Base-by-base conservation (phyloP, 352 stramenopile species). In the Phytophthora sansomeana region DNA sequence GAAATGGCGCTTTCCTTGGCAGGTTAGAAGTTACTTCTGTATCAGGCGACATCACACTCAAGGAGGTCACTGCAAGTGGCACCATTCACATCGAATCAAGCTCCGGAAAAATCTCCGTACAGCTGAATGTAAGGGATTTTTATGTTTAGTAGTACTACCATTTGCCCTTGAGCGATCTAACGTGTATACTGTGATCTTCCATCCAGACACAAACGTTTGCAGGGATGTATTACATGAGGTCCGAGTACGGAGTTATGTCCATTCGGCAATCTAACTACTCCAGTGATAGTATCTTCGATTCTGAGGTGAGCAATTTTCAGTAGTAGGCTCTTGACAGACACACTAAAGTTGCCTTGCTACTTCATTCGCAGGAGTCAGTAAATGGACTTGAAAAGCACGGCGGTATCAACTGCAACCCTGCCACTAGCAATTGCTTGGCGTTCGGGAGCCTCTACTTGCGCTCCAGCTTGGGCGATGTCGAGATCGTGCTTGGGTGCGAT, bases 401-500 rank as follows among this genome's bases (percentile, higher is more conserved):
- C 7, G 74, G 77, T 35, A 90, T 93, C 58, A 93, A 93, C 60
- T 93, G 85, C 46, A 76, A 84, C 36, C 49, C 67, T 14, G 30
- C 44, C n/a, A 71, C 58, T 10, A 74, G 52, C 42, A 92, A 76
- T 48, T 93, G 85, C 19, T 62, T 92, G 19, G 89, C 79, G 13
- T 87, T 80, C 62, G 83, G 83, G 2, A 83, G 84, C 55, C 43
- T 93, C 43, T 81, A 93, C 38, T 49, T 93, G 42, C 77, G 72
- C 43, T 82, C 83, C 33, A 78, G 75, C 10, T 66, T 90, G 19
- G 85, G 85, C 33, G 69, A 90, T 48, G 80, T 92, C 33, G 78
- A 93, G 39, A 67, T 93, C 60, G 63, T 91, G 11, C 66, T 93
- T 0, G 85, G 85, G 13, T 93, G 85, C 57, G 72, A 91, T 60